phyloP scores from a whole-genome alignment of 2,329 filamentous ascomycete species.

The Diaporthe velutina region DNA sequence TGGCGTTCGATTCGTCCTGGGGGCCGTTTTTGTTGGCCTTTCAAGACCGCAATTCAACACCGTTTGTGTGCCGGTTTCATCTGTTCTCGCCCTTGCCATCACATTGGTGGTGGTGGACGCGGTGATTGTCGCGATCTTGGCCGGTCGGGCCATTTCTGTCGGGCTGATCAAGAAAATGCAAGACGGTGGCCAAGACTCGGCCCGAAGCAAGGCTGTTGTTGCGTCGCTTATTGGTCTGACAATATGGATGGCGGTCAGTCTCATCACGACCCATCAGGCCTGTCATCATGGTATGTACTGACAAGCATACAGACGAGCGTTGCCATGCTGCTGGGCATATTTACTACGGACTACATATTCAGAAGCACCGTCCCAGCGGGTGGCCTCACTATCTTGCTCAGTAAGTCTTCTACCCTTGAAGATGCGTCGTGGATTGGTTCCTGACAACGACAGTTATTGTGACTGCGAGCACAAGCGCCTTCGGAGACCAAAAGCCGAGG shows the following conservation, averaged over 20 bases:
- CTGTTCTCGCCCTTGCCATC: slow-evolving; percentile 59
- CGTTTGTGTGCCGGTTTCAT: slow-evolving; percentile 64
- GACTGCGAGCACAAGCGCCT: slow-evolving; percentile 53
- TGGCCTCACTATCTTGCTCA: slow-evolving; percentile 63
- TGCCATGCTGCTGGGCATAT: slow-evolving; percentile 63
- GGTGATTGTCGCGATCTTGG: slow-evolving; percentile 57
- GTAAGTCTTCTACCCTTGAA: slow-evolving; percentile 51
- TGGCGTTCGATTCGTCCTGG: slow-evolving; percentile 63
- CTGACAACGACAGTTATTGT: slow-evolving; percentile 51
- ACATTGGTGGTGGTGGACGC: slow-evolving; percentile 60
- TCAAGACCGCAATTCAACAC: slow-evolving; percentile 64
- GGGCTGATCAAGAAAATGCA: slow-evolving; percentile 51
- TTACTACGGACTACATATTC: slow-evolving; percentile 55
- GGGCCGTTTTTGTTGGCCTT: slow-evolving; percentile 67
- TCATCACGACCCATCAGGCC: background rate
- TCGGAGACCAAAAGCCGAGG: slow-evolving; percentile 47
- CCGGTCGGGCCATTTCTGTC: slow-evolving; percentile 55
- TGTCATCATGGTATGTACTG: slow-evolving; percentile 37
- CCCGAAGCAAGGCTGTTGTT: slow-evolving; percentile 56
- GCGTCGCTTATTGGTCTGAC: slow-evolving; percentile 58
- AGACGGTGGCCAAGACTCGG: slow-evolving; percentile 45
- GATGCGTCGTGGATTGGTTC: background rate
- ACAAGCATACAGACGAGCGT: slow-evolving; percentile 60
- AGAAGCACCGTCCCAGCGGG: slow-evolving; percentile 64
- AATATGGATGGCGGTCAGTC: slow-evolving; percentile 68